Evolutionary conservation across 1,284 basidiomycete species (phyloP).

Genomic region (Ganoderma boninense): DNA sequence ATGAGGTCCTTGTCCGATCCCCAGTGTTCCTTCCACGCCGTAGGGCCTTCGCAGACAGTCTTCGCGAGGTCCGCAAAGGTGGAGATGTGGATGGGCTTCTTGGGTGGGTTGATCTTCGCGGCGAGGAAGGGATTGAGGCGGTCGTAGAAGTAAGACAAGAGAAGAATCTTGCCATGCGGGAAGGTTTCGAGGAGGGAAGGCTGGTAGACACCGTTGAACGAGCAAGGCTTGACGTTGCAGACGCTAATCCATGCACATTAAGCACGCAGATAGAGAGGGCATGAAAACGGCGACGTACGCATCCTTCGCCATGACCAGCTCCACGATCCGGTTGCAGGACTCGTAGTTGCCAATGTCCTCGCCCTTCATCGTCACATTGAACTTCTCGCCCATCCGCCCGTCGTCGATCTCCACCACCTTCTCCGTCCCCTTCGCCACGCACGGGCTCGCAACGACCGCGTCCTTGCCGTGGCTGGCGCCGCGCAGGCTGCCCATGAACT

Average conservation of each 20-base stretch:
- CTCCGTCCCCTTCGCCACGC: conserved; percentile 75
- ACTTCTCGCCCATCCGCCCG: conserved; percentile 52
- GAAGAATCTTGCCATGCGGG: conserved; percentile 78
- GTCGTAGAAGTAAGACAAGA: conserved; percentile 98
- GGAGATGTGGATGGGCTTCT: conserved; percentile 59
- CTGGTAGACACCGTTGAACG: conserved; percentile 98
- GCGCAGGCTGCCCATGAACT: conserved; percentile 79
- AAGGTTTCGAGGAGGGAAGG: conserved; percentile 94
- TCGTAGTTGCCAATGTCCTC: conserved; percentile 84
- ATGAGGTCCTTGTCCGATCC: conserved; percentile 63
- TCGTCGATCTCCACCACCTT: conserved; percentile 78
- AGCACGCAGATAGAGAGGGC: conserved; percentile 9
- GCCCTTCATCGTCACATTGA: conserved; percentile 85
- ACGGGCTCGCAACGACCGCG: conserved; percentile 75
- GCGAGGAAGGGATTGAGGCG: conserved; percentile 85
- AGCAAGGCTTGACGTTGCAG: conserved; percentile 92
- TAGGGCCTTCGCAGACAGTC: conserved; percentile 76
- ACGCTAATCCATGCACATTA: conserved; percentile 56
- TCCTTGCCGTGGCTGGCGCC: conserved; percentile 41
- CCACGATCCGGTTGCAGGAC: conserved; percentile 85
- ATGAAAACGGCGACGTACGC: conserved; percentile 63
- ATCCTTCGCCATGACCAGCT: conserved; percentile 96
- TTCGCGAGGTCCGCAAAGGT: conserved; percentile 72
- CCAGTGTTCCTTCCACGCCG: conserved; percentile 68
- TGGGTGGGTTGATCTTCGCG: conserved; percentile 41